These are phyloP conservation scores for Gloeostereum incarnatum DNA, from an alignment of 768 basidiomycete species.

Conservation along the genomic window DNA sequence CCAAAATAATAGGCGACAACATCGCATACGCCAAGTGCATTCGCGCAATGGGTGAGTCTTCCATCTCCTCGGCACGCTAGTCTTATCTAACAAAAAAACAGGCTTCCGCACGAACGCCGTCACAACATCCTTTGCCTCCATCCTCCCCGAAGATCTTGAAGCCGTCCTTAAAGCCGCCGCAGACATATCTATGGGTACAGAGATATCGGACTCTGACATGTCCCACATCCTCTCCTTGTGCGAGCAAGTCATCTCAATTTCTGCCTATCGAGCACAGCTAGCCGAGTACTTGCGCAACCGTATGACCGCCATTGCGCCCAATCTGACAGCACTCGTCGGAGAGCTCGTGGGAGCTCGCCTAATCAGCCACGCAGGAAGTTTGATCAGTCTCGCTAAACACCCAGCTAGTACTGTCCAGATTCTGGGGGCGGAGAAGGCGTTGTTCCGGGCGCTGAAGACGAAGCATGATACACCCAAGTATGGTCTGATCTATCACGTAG, in stretches of 20 bases:
- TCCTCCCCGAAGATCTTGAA: slow-evolving; percentile 97
- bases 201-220: slow-evolving; percentile 96
- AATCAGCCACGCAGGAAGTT: slow-evolving; percentile 92
- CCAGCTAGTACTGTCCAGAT: slow-evolving; percentile 98
- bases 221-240: slow-evolving; percentile 95
- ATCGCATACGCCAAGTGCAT: slow-evolving; percentile 94
- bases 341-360: slow-evolving; percentile 88
- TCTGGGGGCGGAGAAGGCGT: slow-evolving; percentile 93
- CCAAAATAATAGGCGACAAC: slow-evolving; percentile 96
- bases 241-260: slow-evolving; percentile 97
- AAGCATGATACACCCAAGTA: slow-evolving; percentile 99
- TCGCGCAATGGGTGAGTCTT: slow-evolving; percentile 72
- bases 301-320: slow-evolving; percentile 97
- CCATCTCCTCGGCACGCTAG: neutral
- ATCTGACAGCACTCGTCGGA: slow-evolving; percentile 85
- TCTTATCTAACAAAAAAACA: too few species aligned
- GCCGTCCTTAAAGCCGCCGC: slow-evolving; percentile 91
- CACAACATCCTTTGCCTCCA: slow-evolving; percentile 74
- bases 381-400: slow-evolving; percentile 97
- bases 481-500: slow-evolving; percentile 95
- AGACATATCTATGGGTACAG: slow-evolving; percentile 98
- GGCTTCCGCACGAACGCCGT: slow-evolving; percentile 93
- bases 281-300: slow-evolving; percentile 96
- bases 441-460: slow-evolving; percentile 95
- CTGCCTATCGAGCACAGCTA: slow-evolving; percentile 89